Evolutionary conservation across 305 asterid genomes (phyloP), one percentile per base, ranked within the genome.

Genomic region (Vinca major): DNA sequence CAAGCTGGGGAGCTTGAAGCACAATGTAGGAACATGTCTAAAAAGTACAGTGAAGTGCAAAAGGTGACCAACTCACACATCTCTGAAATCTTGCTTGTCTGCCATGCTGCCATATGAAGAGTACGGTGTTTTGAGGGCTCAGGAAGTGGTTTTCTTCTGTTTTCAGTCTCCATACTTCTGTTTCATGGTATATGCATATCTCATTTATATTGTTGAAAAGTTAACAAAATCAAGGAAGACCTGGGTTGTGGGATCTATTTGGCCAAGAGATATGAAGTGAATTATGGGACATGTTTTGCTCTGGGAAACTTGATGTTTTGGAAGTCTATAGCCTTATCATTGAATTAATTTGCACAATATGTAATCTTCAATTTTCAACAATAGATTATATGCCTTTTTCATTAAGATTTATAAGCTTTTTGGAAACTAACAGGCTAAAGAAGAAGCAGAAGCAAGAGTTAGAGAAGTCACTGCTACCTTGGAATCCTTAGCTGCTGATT

Each of bases 1-100:
- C 96, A 87, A 83, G 97, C 87, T 19, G 99, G 96, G 74, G 96
- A 86, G 87, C 70, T 85, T 64, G 99, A 91, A 82, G 85, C 89
- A 54, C 90, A 89, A 69, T 89, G 88, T 83, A 78, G 97, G 83
- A 85, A 71, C 81, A 79, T 86, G 93, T 74, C 86, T 45, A 84
- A 77, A 74, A 82, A 74, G 70, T 71, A 85, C 56, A 83, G 85
- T 44, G 95, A 87, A 75, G 47, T 93, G 82, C 92, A 88, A 72
- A 88, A 81, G 92, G 99, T 93, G 76, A 71, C 54, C 65, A 21
- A 62, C 67, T 17, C 45, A 64, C 62, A 57, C 39, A 62, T 73
- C 20, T 60, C 39, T 26, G 36, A 57, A 26, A 45, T 68, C 13
- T 26, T 26, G 33, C 9, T 40, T 39, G 41, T 39, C 43, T 50